Conservation (phyloP, 140 eudicot genomes). For the Bidens hawaiensis region DNA sequence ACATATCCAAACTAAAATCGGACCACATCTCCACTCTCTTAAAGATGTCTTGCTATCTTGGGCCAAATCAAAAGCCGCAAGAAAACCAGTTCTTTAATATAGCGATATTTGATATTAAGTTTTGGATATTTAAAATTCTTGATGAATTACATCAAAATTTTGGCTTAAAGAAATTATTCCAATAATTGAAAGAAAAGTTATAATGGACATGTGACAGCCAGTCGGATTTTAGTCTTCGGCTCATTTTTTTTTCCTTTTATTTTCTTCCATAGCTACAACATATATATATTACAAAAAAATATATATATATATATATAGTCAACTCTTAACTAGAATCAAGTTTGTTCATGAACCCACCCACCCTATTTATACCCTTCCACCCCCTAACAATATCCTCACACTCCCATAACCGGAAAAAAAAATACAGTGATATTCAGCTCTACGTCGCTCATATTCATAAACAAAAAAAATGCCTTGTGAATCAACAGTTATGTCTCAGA, state of each 20-base stretch:
- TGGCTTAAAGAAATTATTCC: no score
- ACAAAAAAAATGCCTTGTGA: constrained; percentile 37
- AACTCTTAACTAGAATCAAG: constrained; percentile 34
- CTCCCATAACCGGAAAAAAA: background rate
- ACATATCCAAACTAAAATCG: no score
- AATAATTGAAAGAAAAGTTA: background rate
- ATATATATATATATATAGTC: constrained; percentile 20
- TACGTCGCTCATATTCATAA: background rate
- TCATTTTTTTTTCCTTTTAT: no score
- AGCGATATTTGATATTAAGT: no score
- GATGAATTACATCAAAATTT: no score
- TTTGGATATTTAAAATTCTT: no score
- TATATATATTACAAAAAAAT: no score
- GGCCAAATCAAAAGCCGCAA: no score
- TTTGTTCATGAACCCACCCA: constrained; percentile 52
- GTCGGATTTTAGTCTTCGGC: constrained; percentile 18
- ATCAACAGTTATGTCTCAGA: constrained; percentile 12
- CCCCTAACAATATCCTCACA: constrained; percentile 7
- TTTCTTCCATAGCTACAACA: no score
- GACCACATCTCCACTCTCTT: no score
- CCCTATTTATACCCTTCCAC: constrained; percentile 49
- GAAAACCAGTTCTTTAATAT: no score
- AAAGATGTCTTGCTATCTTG: no score
- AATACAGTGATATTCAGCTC: background rate
- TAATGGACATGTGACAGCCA: constrained; percentile 36